phyloP scores from a whole-genome alignment of 2,329 filamentous ascomycete genomes.

The Talaromyces funiculosus region DNA sequence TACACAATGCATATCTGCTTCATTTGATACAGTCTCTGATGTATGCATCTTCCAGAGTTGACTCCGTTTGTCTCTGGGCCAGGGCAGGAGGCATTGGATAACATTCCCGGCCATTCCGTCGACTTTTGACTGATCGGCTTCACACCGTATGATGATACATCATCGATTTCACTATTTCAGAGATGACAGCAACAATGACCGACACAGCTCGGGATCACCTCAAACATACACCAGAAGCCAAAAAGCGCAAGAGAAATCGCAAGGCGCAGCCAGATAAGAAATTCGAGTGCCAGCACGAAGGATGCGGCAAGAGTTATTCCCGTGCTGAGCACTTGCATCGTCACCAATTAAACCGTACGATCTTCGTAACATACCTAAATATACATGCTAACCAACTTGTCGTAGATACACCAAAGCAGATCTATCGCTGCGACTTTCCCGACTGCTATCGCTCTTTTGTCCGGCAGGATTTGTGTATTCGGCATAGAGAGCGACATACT shows the following conservation, averaged over 20 bases:
- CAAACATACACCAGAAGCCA: slow-evolving; percentile 22
- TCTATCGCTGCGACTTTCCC: slow-evolving; percentile 87
- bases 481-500: slow-evolving; percentile 74
- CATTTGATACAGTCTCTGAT: slow-evolving; percentile 7
- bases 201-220: slow-evolving; percentile 16
- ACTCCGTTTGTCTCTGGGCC: slow-evolving; percentile 7
- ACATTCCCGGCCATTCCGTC: background rate
- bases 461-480: slow-evolving; percentile 83
- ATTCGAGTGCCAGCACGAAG: slow-evolving; percentile 76
- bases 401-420: slow-evolving; percentile 83
- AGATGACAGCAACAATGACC: slow-evolving; percentile 20
- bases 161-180: background rate
- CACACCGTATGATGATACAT: background rate
- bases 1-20: background rate
- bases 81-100: slow-evolving; percentile 12
- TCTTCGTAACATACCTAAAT: background rate
- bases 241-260: slow-evolving; percentile 41
- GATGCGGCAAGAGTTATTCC: slow-evolving; percentile 93
- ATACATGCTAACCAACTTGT: slow-evolving; percentile 4
- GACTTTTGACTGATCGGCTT: background rate
- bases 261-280: slow-evolving; percentile 46
- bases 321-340: slow-evolving; percentile 94
- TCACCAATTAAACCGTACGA: slow-evolving; percentile 86
- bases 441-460: slow-evolving; percentile 89
- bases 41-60: slow-evolving; percentile 4